phyloP scores from a whole-genome alignment of 1,284 basidiomycete species.

The Afroboletus lepidellus region DNA sequence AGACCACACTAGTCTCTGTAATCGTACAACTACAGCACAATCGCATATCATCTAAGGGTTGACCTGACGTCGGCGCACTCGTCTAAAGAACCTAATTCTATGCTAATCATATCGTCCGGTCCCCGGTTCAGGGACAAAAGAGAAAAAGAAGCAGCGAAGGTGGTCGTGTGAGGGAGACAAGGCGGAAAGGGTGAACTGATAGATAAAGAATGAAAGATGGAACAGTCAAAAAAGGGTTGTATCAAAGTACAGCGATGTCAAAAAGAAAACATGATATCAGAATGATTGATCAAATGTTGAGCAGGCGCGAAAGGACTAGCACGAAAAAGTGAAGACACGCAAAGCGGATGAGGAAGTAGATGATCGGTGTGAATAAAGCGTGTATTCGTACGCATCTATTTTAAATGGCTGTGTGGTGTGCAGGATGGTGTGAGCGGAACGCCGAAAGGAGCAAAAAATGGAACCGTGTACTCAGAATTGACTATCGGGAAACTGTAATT shows the following conservation, averaged over 20 bases:
- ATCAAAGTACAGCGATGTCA: constrained; percentile 19
- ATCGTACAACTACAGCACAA: constrained; percentile 21
- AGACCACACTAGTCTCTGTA: constrained; percentile 6
- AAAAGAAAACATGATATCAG: constrained; percentile 10
- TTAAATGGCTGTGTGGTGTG: constrained; percentile 8
- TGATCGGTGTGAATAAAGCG: constrained; percentile 4
- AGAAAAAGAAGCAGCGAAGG: background rate
- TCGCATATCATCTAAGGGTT: constrained; percentile 6
- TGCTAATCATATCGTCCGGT: constrained; percentile 22
- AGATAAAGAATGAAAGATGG: background rate
- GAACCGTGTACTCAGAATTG: constrained; percentile 8
- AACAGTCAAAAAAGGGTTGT: constrained; percentile 10
- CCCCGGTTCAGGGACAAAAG: constrained; percentile 3
- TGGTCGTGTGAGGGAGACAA: background rate
- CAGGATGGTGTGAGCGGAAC: constrained; percentile 8
- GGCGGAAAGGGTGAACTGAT: background rate
- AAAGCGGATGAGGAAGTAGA: background rate
- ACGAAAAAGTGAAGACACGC: constrained; percentile 2
- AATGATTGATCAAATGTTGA: constrained; percentile 6
- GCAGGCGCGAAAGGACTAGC: constrained; percentile 2
- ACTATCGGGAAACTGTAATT: constrained; percentile 23
- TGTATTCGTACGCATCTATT: constrained; percentile 24
- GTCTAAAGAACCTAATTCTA: constrained; percentile 25
- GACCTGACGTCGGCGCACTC: background rate
- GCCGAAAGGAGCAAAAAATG: constrained; percentile 8